phyloP scores from a whole-genome alignment of 2,329 filamentous ascomycete genomes.

The Tolypocladium tundrense region DNA sequence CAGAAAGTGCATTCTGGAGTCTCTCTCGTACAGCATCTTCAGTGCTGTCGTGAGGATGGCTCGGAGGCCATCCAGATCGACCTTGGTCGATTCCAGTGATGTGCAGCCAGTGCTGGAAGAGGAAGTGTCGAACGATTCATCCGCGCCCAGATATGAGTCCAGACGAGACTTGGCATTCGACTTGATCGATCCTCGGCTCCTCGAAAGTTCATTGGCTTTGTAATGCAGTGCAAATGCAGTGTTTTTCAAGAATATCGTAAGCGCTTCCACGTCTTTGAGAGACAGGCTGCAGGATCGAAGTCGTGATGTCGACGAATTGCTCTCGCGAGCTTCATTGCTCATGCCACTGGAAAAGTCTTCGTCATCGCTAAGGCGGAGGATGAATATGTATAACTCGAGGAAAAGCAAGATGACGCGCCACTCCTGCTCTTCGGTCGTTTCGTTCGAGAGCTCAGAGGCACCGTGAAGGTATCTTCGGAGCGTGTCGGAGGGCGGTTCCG shows the following conservation, averaged over 20 bases:
- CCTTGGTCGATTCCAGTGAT: conserved; percentile 11
- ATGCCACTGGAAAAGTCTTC: conserved; percentile 77
- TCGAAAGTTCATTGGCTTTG: conserved; percentile 55
- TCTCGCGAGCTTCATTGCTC: conserved; percentile 26
- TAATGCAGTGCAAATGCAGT: conserved; percentile 84
- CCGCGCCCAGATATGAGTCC: conserved; percentile 16
- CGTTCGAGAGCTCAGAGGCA: conserved; percentile 14
- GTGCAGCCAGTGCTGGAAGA: not conserved
- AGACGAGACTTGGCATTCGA: conserved; percentile 14
- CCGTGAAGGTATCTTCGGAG: conserved; percentile 20
- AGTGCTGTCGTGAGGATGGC: conserved; percentile 70
- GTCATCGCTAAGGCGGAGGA: conserved; percentile 87
- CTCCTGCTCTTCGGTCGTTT: conserved; percentile 37
- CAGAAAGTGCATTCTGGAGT: conserved; percentile 79
- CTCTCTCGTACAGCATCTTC: conserved; percentile 83
- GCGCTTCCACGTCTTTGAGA: conserved; percentile 57
- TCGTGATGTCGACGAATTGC: conserved; percentile 31
- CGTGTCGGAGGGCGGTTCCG: conserved; percentile 16
- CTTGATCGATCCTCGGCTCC: conserved; percentile 11
- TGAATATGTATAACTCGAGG: conserved; percentile 86
- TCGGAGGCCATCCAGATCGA: conserved; percentile 70
- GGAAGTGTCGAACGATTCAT: not conserved
- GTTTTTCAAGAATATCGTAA: conserved; percentile 83
- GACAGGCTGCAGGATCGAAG: conserved; percentile 58
- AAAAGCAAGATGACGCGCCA: conserved; percentile 89